Base-by-base conservation (phyloP, 495 filamentous ascomycete genomes). In the Lepraria neglecta region DNA sequence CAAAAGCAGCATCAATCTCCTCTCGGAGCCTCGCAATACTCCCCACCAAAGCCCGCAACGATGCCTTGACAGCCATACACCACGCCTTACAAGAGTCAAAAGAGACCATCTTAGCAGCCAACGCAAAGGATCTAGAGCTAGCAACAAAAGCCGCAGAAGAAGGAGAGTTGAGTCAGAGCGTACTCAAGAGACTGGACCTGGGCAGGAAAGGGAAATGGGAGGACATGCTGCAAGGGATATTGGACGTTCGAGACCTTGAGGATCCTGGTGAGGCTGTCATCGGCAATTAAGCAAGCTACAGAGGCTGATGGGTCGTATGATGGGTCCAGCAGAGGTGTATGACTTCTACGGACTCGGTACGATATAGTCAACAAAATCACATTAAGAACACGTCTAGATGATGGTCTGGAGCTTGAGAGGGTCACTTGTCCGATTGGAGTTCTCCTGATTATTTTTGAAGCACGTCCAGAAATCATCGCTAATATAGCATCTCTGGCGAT, bases 401-500 rank as follows among this genome's bases (percentile, higher is more conserved):
- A 96, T 66, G 89, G 84, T 30, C 80, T 99, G 47, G 81, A 84
- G 31, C 80, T 97, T 44, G 87, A 95, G 69, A 84, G 90, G 68
- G 84, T 95, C 27, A 88, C 89, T 31, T 97, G 90, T 68, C 94
- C 94, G 2, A 97, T 99, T 65, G 94, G 94, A 52, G 92, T 97
- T 24, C 82, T 99, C 28, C 79, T 98, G 53, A 95, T 97, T 66
- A 97, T 98, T 62, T 98, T 98, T 68, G 94, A 98, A 74, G 95
- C 95, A 27, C 88, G 94, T 33, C 94, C 94, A 10, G 94, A 99
- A 72, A 95, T 99, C 59, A 99, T 99, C 71, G 94, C 95, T 47
- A 99, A 99, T 69, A 97, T 99, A 63, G 90, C 92, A 58, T 87
- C 95, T n/a, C 79, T 99, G 42, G 91, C 95, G 12, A 87, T 99